Base-by-base conservation (phyloP, 192 early-diverging fungal species). In the Linderina pennispora region DNA sequence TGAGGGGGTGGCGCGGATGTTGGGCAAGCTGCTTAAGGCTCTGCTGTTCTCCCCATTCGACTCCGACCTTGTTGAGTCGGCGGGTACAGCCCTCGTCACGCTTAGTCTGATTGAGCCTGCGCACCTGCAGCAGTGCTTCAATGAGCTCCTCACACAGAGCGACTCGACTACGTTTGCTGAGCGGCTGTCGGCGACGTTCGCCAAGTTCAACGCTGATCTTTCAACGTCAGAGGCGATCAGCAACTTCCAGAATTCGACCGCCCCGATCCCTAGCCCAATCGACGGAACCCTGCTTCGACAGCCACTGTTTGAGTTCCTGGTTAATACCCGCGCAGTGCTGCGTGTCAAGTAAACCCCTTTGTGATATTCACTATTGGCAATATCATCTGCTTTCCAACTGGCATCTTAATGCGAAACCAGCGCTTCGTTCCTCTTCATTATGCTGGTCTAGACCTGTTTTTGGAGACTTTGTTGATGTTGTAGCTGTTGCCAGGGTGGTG, bases 41-140 rank as follows among this genome's bases (percentile, higher is more conserved):
- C 40, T 71, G 38, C 31, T 71, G 21, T 71, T 59, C 23, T 71
- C 67, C 23, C 48, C 67, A 3, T 71, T 71, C 53, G 61, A 71
- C 17, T 47, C 62, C 1, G 60, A 56, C 28, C 23, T 71, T 16
- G 67, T 71, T 11, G 67, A 71, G 33, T 51, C 56, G 23, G 67
- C 67, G 1, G 67, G 67, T n/a, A 31, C 53, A 0, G 67, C 67
- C 15, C 48, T 71, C 7, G 49, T 71, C 3, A 71, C 61, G 3
- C 44, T 71, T 18, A 53, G 61, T 13, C 41, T 71, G 15, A 33
- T 63, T 22, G 61, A 71, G 18, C 55, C 67, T 4, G 51, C 24
- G 4, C 56, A 71, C 26, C 33, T 71, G 47, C 60, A 58, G 31
- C 14, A 34, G 1, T 71, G 67, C 45, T 71, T 71, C 48, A 41